These are phyloP conservation scores for Saccharomyces paradoxus DNA, from an alignment of 805 yeast genomes.

Conservation along the genomic window DNA sequence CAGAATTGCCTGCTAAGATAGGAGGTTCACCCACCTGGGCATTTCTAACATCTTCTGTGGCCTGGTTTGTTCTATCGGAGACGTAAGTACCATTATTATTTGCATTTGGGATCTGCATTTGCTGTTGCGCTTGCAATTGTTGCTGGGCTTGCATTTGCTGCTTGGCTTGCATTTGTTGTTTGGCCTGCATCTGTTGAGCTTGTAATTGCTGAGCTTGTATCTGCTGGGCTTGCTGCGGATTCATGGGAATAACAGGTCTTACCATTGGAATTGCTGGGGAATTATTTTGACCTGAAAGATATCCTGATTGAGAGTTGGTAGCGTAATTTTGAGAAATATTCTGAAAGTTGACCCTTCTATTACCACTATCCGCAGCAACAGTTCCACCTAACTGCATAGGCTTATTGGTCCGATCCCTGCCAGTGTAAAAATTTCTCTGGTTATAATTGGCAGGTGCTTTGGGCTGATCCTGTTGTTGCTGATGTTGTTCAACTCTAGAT, in stretches of 20 bases:
- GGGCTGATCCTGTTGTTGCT: not conserved
- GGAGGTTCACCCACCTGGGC: not conserved
- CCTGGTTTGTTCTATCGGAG: not conserved
- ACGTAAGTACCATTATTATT: not conserved
- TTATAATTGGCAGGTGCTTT: not conserved
- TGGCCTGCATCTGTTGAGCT: not conserved
- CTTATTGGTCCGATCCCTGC: not conserved
- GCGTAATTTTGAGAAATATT: not conserved
- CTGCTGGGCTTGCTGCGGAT: constrained; percentile 2
- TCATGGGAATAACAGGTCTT: not conserved
- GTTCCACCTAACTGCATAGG: not conserved
- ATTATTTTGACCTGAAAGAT: not conserved
- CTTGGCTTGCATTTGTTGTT: constrained; percentile 2
- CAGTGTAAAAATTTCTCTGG: not conserved
- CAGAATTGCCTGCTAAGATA: not conserved
- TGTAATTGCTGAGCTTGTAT: constrained; percentile 4
- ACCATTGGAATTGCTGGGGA: not conserved
- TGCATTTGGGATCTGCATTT: constrained; percentile 1
- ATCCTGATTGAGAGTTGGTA: not conserved
- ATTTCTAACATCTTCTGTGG: not conserved
- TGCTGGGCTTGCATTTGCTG: constrained; percentile 2
- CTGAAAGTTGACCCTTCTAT: not conserved
- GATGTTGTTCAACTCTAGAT: not conserved
- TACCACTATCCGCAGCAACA: not conserved
- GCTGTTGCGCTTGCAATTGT: constrained; percentile 3